These are phyloP conservation scores for Novymonas esmeraldas DNA, from an alignment of 208 protist genomes.

Conservation along the genomic window DNA sequence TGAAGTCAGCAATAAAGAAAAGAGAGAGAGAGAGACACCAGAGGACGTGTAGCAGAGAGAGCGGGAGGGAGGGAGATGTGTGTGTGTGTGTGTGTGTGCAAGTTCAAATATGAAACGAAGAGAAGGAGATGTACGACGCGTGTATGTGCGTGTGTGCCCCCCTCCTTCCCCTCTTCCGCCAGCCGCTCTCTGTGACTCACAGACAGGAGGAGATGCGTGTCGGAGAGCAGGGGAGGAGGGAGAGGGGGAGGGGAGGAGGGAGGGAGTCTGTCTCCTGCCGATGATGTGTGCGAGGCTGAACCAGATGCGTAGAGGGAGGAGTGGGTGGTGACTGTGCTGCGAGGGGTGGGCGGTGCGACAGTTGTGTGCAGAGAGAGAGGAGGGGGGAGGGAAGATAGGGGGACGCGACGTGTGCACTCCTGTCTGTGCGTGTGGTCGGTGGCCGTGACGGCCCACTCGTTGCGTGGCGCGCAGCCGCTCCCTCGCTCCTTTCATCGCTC, in stretches of 20 bases:
- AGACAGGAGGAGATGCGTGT: neutral
- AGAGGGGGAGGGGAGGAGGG: constrained; percentile 5
- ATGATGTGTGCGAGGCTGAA: neutral
- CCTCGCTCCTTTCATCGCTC: too few relatives aligned
- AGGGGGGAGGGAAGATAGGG: too few relatives aligned
- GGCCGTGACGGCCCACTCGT: too few relatives aligned
- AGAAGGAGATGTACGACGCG: neutral
- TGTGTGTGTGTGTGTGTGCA: neutral
- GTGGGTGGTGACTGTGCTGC: neutral
- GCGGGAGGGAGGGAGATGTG: neutral
- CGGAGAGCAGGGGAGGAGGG: neutral
- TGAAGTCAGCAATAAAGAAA: neutral
- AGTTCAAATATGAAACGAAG: too few relatives aligned
- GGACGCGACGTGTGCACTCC: too few relatives aligned
- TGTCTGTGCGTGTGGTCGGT: too few relatives aligned
- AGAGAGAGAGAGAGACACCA: neutral
- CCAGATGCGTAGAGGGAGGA: neutral
- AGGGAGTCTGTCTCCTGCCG: neutral
- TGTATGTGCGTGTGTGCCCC: neutral
- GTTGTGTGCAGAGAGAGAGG: too few relatives aligned
- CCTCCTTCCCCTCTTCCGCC: too few relatives aligned
- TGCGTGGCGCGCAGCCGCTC: too few relatives aligned
- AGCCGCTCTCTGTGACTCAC: too few relatives aligned
- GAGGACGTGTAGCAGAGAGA: neutral
- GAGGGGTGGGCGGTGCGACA: too few relatives aligned